Evolutionary conservation across 805 yeast species (phyloP).

Genomic region (Pichia insulana): DNA sequence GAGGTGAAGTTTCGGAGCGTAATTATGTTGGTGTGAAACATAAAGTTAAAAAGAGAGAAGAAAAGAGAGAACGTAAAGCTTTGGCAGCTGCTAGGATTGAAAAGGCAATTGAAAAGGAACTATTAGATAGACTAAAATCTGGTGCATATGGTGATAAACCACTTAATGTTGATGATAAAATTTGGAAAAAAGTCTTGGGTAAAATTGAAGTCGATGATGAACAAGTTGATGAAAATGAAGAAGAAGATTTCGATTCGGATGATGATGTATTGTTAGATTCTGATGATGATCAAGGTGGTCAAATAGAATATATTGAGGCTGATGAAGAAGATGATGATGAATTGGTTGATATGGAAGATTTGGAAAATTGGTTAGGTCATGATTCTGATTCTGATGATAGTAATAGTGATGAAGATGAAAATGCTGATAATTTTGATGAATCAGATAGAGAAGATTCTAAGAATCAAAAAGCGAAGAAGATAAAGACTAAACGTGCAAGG

Average conservation of each 20-base stretch:
- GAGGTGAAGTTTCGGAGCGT: constrained; percentile 44
- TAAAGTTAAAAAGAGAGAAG: constrained; percentile 91
- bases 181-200: constrained; percentile 91
- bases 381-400: constrained; percentile 22
- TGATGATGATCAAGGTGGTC: constrained; percentile 58
- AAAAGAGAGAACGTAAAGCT: constrained; percentile 92
- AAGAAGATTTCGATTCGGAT: constrained; percentile 82
- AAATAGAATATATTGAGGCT: constrained; percentile 82
- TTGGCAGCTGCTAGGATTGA: constrained; percentile 94
- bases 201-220: constrained; percentile 51
- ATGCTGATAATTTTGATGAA: constrained; percentile 26
- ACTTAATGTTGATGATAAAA: constrained; percentile 87
- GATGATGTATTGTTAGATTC: constrained; percentile 47
- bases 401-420: constrained; percentile 23
- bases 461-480: constrained; percentile 34
- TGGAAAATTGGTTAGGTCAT: constrained; percentile 71
- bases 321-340: constrained; percentile 88
- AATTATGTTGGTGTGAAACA: constrained; percentile 88
- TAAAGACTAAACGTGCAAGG: constrained; percentile 60
- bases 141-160: constrained; percentile 99
- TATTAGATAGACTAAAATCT: constrained; percentile 86
- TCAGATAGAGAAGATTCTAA: constrained; percentile 27
- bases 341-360: constrained; percentile 85
- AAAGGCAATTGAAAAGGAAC: constrained; percentile 91
- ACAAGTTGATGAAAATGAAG: constrained; percentile 54